Percentiles rank a stretch among this genome's conserved stretches.
Conservation (phyloP, 768 basidiomycete genomes). For the Podaxis sp. region DNA sequence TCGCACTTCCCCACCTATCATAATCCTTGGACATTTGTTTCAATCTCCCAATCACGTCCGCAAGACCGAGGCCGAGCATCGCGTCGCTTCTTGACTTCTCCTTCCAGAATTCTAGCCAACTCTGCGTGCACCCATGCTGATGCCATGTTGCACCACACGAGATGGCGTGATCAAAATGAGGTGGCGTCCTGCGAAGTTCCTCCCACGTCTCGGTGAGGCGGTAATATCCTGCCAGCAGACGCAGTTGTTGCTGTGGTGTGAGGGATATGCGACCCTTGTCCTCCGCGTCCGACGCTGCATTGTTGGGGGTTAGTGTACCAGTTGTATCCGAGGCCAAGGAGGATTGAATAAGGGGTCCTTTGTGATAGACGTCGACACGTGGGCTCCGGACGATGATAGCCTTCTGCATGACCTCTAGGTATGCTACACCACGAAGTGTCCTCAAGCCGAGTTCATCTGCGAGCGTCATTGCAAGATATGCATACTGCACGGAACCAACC, state of each 20-base stretch:
- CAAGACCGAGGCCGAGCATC: slow-evolving; percentile 57
- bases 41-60: slow-evolving; percentile 69
- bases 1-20: slow-evolving; percentile 67
- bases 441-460: slow-evolving; percentile 69
- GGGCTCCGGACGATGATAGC: slow-evolving; percentile 42
- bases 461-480: slow-evolving; percentile 71
- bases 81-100: slow-evolving; percentile 66
- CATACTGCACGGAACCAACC: slow-evolving; percentile 61
- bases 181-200: slow-evolving; percentile 52
- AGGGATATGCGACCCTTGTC: slow-evolving; percentile 32
- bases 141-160: slow-evolving; percentile 71
- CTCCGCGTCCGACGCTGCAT: slow-evolving; percentile 31
- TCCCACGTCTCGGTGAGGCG: slow-evolving; percentile 71
- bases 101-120: slow-evolving; percentile 81
- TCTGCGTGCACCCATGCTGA: slow-evolving; percentile 68
- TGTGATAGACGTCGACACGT: slow-evolving; percentile 28
- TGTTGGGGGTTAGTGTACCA: neutral
- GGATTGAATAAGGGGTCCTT: slow-evolving; percentile 18
- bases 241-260: slow-evolving; percentile 57
- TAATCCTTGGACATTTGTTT: slow-evolving; percentile 65
- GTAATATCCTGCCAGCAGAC: slow-evolving; percentile 69
- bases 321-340: slow-evolving; percentile 5
- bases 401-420: slow-evolving; percentile 74
- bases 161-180: slow-evolving; percentile 63
- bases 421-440: slow-evolving; percentile 61